Base-by-base conservation (phyloP, 805 yeast species). In the Candida nanaspora region DNA sequence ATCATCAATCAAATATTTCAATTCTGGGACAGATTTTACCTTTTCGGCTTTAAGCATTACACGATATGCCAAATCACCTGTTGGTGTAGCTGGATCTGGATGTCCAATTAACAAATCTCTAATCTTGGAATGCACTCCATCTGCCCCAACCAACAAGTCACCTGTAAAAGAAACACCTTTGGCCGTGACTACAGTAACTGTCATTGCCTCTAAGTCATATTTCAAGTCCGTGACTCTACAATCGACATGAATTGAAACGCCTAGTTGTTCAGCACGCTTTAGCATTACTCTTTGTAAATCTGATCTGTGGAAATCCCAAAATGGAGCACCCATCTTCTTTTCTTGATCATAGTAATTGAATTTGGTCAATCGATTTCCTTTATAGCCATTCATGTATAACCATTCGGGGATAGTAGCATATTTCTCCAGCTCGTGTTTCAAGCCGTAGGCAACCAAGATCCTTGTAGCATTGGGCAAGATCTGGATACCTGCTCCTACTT, bases 11-110 rank as follows among this genome's bases (percentile, higher is more conserved):
- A 44, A 40, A 14, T 39, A 33, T 16, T 48, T 41, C 29, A 49
- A 44, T 31, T 52, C 56, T 3, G 59, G 58, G 25, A 49, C 46
- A 33, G 42, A 46, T 10, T 23, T 32, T 3, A 61, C 62, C 6
- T 50, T 51, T 2, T 62, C 57, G 23, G 62, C 63, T 40, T 57
- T 61, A 39, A 58, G 57, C 34, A 57, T 37, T 6, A 58, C 60
- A 18, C 41, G 50, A 9, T 41, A 40, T 15, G 50, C 43, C 43
- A 58, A 42, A 19, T 43, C 44, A 19, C 57, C 52, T 25, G 51
- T 55, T 31, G 35, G 46, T 19, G 43, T 49, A 42, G 33, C 46
- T 7, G 60, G 47, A 1, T 61, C 63, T 31, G 55, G 43, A 41
- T 57, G 57, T 32, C 57, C 41, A 7, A 55, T 44, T 1, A 61